These are phyloP conservation scores for Colletotrichum somersetense DNA, from an alignment of 2,329 filamentous ascomycete species.

Conservation along the genomic window DNA sequence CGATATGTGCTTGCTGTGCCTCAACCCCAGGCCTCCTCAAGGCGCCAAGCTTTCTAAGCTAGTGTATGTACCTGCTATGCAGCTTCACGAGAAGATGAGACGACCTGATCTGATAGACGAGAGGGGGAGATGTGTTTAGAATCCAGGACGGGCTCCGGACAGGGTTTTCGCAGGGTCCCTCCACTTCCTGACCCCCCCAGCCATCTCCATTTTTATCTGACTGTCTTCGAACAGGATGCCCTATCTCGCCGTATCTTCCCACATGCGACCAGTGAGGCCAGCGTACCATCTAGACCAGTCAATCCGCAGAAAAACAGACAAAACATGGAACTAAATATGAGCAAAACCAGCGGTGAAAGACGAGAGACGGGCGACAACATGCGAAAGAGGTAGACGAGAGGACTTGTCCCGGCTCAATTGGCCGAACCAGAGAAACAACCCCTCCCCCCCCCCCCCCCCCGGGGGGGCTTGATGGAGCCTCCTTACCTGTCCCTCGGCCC, in stretches of 20 bases:
- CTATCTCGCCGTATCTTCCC: not conserved
- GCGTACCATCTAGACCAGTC: not conserved
- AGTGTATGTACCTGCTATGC: not conserved
- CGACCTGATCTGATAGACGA: not conserved
- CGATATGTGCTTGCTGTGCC: not conserved
- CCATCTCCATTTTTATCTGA: constrained; percentile 21
- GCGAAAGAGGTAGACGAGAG: not conserved
- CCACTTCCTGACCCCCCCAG: not conserved
- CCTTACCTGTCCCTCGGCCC: too few relatives aligned
- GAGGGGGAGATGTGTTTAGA: not conserved
- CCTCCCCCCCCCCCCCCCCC: not conserved
- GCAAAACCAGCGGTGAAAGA: constrained; percentile 12
- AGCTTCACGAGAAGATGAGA: not conserved
- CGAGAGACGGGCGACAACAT: not conserved
- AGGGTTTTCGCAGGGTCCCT: too few relatives aligned
- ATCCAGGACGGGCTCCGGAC: too few relatives aligned
- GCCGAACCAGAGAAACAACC: not conserved
- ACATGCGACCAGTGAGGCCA: not conserved
- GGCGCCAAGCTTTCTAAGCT: not conserved
- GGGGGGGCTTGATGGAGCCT: not conserved
- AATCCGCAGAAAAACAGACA: not conserved
- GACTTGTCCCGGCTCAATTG: not conserved
- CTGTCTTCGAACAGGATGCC: not conserved
- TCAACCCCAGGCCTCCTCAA: not conserved
- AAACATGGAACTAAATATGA: not conserved